These are phyloP conservation scores for thale cress (Arabidopsis thaliana) DNA, from an alignment of 345 rosid genomes.

Conservation along the genomic window DNA sequence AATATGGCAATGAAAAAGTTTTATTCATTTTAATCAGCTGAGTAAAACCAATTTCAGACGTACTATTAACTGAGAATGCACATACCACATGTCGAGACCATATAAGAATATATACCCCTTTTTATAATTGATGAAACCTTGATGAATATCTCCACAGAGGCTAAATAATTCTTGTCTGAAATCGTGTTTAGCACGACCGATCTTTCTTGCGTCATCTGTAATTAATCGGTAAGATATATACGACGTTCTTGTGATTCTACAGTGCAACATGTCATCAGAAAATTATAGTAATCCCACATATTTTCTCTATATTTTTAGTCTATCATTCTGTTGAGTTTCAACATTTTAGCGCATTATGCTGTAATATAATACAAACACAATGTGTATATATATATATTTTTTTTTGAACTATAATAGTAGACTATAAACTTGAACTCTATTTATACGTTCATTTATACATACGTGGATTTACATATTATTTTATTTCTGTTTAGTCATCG, in stretches of 20 bases:
- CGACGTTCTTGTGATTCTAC: background rate
- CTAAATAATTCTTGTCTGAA: conserved; percentile 26
- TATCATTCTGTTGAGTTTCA: background rate
- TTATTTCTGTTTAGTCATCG: background rate
- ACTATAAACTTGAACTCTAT: background rate
- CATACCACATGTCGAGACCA: conserved; percentile 32
- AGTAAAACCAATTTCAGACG: conserved; percentile 8
- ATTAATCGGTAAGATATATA: conserved; percentile 19
- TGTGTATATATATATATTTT: too few species aligned
- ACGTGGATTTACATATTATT: background rate
- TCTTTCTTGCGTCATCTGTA: conserved; percentile 23
- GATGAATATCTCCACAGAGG: conserved; percentile 22
- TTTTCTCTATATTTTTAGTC: conserved; percentile 1
- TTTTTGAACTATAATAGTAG: background rate
- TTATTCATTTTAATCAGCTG: background rate
- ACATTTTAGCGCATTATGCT: background rate
- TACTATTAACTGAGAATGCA: conserved; percentile 16
- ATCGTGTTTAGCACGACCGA: conserved; percentile 39
- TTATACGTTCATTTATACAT: background rate
- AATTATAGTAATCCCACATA: background rate
- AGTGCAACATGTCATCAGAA: conserved; percentile 1
- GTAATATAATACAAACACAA: background rate
- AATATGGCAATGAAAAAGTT: background rate
- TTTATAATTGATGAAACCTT: conserved; percentile 18
- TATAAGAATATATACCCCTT: background rate